These are phyloP conservation scores for Fusarium sp. DNA, from an alignment of 2,329 filamentous ascomycete genomes.

Conservation along the genomic window DNA sequence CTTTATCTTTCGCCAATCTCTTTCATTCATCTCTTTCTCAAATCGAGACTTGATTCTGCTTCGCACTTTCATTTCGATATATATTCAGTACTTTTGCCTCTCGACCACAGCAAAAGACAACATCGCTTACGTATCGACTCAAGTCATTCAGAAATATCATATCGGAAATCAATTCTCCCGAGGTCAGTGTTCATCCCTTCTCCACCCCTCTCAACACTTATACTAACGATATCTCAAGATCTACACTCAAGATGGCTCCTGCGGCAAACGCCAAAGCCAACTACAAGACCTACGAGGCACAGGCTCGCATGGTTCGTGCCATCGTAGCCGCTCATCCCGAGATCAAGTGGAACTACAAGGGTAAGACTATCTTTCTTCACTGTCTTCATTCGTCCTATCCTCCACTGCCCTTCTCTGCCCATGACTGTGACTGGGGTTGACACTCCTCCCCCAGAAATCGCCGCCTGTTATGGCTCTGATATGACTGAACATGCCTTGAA, in stretches of 20 bases:
- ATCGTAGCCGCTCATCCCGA: slow-evolving; percentile 68
- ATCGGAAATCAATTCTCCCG: background rate
- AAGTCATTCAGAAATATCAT: background rate
- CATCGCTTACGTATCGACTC: background rate
- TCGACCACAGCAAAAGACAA: background rate
- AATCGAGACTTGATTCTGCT: background rate
- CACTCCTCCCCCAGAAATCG: slow-evolving; percentile 57
- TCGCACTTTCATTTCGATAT: background rate
- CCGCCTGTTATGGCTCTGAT: slow-evolving; percentile 61
- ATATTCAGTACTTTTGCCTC: background rate
- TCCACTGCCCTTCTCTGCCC: background rate
- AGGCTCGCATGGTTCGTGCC: slow-evolving; percentile 69
- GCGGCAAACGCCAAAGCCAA: slow-evolving; percentile 58
- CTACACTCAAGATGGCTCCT: slow-evolving; percentile 56
- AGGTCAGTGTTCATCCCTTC: slow-evolving; percentile 18
- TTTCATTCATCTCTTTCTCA: background rate
- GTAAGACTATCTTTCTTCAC: slow-evolving; percentile 56
- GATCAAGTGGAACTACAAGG: slow-evolving; percentile 69
- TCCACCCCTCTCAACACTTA: background rate
- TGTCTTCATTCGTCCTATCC: background rate
- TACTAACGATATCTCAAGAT: background rate
- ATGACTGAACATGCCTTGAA: slow-evolving; percentile 60
- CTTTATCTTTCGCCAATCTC: background rate
- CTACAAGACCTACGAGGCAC: slow-evolving; percentile 70
- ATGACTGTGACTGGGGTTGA: slow-evolving; percentile 44